A percentile compares a stretch with the other conserved stretches of the same genome.
Conservation (phyloP, 495 filamentous ascomycete species). For the Cercophora scortea region DNA sequence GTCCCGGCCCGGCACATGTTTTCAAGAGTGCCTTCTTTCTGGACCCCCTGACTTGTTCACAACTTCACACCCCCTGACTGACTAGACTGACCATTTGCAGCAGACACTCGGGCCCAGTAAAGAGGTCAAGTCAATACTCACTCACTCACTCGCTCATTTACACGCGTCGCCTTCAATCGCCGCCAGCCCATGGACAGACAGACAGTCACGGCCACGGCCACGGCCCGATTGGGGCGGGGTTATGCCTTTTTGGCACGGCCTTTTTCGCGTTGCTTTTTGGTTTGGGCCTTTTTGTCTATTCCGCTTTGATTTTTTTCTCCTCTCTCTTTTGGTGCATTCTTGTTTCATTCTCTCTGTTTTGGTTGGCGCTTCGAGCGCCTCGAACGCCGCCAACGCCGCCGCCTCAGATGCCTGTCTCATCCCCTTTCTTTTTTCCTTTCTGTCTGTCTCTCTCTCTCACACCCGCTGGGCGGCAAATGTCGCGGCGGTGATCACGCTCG, state of each 20-base stretch:
- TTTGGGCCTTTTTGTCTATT: background rate
- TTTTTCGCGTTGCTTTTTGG: background rate
- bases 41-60: too few species aligned
- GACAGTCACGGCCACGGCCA: background rate
- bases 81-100: too few species aligned
- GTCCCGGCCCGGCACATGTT: too few species aligned
- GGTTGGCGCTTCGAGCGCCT: background rate
- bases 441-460: background rate
- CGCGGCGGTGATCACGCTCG: background rate
- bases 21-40: too few species aligned
- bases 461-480: background rate
- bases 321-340: background rate
- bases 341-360: background rate
- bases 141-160: too few species aligned
- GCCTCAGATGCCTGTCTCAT: too few species aligned
- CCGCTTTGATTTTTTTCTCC: background rate
- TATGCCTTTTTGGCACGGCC: background rate
- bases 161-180: too few species aligned
- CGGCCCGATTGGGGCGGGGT: background rate
- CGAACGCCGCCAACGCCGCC: too few species aligned
- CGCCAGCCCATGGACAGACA: background rate
- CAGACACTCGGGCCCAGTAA: too few species aligned
- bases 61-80: too few species aligned
- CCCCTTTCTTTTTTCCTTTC: background rate
- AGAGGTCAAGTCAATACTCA: too few species aligned